These are phyloP conservation scores for Quillaja saponaria DNA, from an alignment of 306 rosid genomes.

Conservation along the genomic window DNA sequence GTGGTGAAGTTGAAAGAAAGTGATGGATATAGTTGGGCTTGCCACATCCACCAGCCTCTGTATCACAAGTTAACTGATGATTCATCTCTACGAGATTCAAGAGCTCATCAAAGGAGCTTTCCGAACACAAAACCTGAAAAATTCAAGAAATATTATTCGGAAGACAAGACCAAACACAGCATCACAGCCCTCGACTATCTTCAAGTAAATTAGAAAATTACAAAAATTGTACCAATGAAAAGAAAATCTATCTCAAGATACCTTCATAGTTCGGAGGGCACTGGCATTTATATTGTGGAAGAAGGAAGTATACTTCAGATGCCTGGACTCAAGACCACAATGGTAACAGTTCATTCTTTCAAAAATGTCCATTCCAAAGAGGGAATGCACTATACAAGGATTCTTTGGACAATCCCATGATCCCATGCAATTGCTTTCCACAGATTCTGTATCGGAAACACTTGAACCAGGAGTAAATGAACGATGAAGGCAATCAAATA, in stretches of 20 bases:
- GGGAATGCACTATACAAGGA: constrained; percentile 86
- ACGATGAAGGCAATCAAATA: constrained; percentile 88
- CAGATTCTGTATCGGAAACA: constrained; percentile 63
- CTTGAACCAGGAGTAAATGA: constrained; percentile 64
- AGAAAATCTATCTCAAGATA: constrained; percentile 32
- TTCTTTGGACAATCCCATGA: constrained; percentile 84
- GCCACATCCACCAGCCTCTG: constrained; percentile 86
- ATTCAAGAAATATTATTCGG: constrained; percentile 20
- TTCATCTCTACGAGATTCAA: constrained; percentile 82
- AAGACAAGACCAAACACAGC: no score
- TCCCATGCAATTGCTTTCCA: constrained; percentile 60
- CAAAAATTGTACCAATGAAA: constrained; percentile 11
- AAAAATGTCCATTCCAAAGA: constrained; percentile 85
- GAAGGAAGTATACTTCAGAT: constrained; percentile 90
- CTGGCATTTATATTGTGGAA: constrained; percentile 93
- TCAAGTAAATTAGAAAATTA: no score
- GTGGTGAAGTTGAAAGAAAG: constrained; percentile 80
- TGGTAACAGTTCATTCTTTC: constrained; percentile 85
- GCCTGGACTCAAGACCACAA: constrained; percentile 82
- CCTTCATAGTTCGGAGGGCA: constrained; percentile 91
- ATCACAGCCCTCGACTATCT: no score
- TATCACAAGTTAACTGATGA: constrained; percentile 90
- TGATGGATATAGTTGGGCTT: constrained; percentile 85
- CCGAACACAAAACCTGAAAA: constrained; percentile 60
- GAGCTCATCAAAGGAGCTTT: constrained; percentile 78